phyloP scores from a whole-genome alignment of 1,284 basidiomycete genomes.

The Fomes fomentarius region DNA sequence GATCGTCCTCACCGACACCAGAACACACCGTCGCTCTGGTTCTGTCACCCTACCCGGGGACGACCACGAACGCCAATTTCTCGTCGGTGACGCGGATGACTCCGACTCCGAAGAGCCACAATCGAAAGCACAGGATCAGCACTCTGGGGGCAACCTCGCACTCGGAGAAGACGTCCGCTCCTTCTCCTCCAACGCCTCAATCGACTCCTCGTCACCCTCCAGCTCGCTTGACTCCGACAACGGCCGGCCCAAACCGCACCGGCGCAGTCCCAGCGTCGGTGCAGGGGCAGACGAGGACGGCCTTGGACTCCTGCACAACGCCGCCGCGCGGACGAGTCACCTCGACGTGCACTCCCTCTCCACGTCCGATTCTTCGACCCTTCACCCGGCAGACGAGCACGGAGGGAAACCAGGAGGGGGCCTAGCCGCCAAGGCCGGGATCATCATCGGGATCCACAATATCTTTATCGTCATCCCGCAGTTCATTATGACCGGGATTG shows the following conservation, averaged over 20 bases:
- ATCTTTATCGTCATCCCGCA: slow-evolving; percentile 85
- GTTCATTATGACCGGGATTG: slow-evolving; percentile 69
- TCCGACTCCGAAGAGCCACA: slow-evolving; percentile 36
- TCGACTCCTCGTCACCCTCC: slow-evolving; percentile 22
- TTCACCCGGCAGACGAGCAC: slow-evolving; percentile 10
- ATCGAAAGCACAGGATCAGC: slow-evolving; percentile 14
- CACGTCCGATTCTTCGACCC: slow-evolving; percentile 20
- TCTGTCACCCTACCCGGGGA: slow-evolving; percentile 23
- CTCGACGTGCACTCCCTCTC: slow-evolving; percentile 35
- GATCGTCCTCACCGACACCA: slow-evolving; percentile 52
- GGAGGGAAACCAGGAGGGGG: slow-evolving; percentile 18
- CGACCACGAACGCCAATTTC: slow-evolving; percentile 34
- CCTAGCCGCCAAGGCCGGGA: slow-evolving; percentile 74
- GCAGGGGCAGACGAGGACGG: neutral
- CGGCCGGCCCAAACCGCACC: slow-evolving; percentile 29
- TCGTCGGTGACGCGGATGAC: slow-evolving; percentile 38
- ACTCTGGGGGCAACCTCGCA: neutral
- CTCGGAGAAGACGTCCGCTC: slow-evolving; percentile 39
- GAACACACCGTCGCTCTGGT: slow-evolving; percentile 29
- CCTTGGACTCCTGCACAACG: slow-evolving; percentile 44
- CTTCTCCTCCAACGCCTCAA: slow-evolving; percentile 33
- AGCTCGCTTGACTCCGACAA: slow-evolving; percentile 26
- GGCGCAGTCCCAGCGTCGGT: slow-evolving; percentile 25
- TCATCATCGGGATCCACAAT: slow-evolving; percentile 92
- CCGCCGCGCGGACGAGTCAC: slow-evolving; percentile 47